Conservation (phyloP, 345 rosid species). For the Passiflora organensis region DNA sequence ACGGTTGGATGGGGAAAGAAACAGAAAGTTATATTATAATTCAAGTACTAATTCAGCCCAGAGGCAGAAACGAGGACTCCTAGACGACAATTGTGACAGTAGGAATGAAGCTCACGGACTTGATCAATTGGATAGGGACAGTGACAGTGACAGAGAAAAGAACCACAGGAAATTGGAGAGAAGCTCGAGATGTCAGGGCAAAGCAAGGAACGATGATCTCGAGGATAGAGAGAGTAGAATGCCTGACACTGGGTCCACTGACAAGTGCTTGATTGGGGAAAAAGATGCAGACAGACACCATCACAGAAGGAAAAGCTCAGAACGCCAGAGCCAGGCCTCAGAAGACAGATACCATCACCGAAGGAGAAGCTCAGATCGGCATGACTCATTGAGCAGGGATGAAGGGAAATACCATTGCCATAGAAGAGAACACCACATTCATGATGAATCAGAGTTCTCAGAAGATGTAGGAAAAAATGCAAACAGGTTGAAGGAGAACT, state of each 20-base stretch:
- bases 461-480: conserved; percentile 11
- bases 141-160: conserved; percentile 19
- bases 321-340: conserved; percentile 7
- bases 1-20: conserved; percentile 21
- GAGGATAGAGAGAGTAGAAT: conserved; percentile 13
- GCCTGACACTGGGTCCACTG: conserved; percentile 6
- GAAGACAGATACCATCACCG: conserved; percentile 16
- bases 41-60: conserved; percentile 13
- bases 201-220: conserved; percentile 22
- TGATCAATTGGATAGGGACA: too few relatives aligned
- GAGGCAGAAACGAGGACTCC: neutral
- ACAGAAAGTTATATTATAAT: too few relatives aligned
- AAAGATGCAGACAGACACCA: conserved; percentile 17
- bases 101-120: conserved; percentile 14
- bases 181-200: conserved; percentile 27
- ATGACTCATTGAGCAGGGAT: conserved; percentile 18
- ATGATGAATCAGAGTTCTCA: conserved; percentile 14
- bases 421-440: conserved; percentile 20
- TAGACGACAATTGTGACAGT: conserved; percentile 3
- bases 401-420: conserved; percentile 19
- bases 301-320: conserved; percentile 13
- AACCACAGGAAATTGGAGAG: neutral
- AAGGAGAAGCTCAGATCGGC: conserved; percentile 1
- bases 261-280: conserved; percentile 20
- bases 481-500: conserved; percentile 12